Evolutionary conservation across 768 basidiomycete genomes (phyloP).

Genomic region (Amanita pseudoporphyria): DNA sequence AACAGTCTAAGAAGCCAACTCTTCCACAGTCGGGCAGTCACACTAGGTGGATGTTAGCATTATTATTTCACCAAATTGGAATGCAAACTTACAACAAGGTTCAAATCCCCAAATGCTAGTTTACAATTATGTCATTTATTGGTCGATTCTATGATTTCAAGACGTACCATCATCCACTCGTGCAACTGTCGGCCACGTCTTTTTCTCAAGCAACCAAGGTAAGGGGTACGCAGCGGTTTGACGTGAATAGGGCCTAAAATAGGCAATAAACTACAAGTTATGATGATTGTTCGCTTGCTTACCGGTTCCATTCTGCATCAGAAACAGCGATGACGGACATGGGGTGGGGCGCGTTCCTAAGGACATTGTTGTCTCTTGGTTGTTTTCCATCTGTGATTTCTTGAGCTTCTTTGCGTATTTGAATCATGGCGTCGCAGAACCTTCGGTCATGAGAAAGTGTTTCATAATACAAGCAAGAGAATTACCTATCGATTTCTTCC

Average conservation of each 20-base stretch:
- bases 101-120: constrained; percentile 85
- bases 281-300: constrained; percentile 13
- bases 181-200: constrained; percentile 95
- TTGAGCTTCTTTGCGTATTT: constrained; percentile 86
- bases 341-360: constrained; percentile 94
- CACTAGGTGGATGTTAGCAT: constrained; percentile 37
- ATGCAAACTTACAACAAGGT: constrained; percentile 61
- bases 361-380: constrained; percentile 82
- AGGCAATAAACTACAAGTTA: constrained; percentile 2
- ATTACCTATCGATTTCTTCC: constrained; percentile 81
- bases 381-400: constrained; percentile 83
- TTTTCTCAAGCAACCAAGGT: constrained; percentile 73
- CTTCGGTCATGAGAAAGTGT: constrained; percentile 24
- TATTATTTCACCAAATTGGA: constrained; percentile 8
- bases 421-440: constrained; percentile 98
- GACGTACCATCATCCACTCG: constrained; percentile 86
- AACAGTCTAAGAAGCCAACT: constrained; percentile 34
- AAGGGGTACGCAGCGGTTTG: constrained; percentile 87
- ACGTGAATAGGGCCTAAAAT: constrained; percentile 73
- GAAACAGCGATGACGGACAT: constrained; percentile 61
- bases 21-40: constrained; percentile 81
- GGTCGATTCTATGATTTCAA: background rate
- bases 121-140: constrained; percentile 6
- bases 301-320: constrained; percentile 84
- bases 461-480: background rate